Base-by-base conservation (phyloP, 2,329 filamentous ascomycete species). In the Alternaria incomplexa region DNA sequence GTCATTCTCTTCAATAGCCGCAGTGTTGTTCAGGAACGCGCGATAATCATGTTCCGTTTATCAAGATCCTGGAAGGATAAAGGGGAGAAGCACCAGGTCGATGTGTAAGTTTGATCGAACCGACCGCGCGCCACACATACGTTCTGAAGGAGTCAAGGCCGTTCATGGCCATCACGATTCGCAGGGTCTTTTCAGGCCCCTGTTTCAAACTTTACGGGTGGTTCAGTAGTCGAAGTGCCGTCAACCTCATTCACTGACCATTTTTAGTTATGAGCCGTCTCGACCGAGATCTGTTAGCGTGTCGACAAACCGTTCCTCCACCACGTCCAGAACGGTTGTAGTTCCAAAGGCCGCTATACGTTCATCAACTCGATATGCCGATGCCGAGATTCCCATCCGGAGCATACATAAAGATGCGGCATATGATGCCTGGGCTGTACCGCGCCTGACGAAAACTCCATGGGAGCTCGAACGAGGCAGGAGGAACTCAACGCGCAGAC, bases 391-490 rank as follows among this genome's bases (percentile, higher is more conserved):
- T 52, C 10, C 32, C 57, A 44, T 43, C 28, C 46, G 43, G 6
- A 25, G 30, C 17, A 52, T 25, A 15, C 26, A 32, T 15, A 22
- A 28, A 25, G n/a, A 17, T 15, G 23, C 53, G 6, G 15, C 40
- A 11, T 53, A 64, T 40, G 32, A 61, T 51, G 63, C 40, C 32
- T 63, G 62, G 26, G 61, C 65, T 12, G 56, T 71, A 8, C 72
- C 74, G 11, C 76, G 64, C 56, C 64, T 70, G 53, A 77, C 74
- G 5, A 74, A 71, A 56, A 81, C 80, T 8, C 76, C 79, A 10
- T 81, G 81, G 80, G 80, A 82, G 61, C 51, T 73, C 11, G 75
- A 80, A 45, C 72, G 78, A n/a, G 59, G 69, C 53, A 74, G 70
- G 56, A 72, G 63, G 64, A 62, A 78, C 64, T 67, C 79, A 60